These are phyloP conservation scores for Candida sanyaensis DNA, from an alignment of 1,139 yeast genomes.

Conservation along the genomic window DNA sequence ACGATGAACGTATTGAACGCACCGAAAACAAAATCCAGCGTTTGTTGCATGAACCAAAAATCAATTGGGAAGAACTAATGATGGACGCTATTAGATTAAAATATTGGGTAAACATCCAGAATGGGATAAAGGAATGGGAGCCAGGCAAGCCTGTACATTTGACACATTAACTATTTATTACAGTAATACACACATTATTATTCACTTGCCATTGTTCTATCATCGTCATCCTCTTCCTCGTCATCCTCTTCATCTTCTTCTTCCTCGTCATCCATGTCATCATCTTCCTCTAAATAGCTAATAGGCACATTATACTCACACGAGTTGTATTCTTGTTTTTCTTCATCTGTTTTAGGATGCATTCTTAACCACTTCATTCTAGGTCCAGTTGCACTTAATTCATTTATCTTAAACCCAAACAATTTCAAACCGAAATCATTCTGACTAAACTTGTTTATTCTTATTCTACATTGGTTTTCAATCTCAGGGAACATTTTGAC, in stretches of 20 bases:
- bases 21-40: slow-evolving; percentile 35
- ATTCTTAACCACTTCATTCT: slow-evolving; percentile 94
- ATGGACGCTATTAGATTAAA: slow-evolving; percentile 70
- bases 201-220: slow-evolving; percentile 49
- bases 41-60: slow-evolving; percentile 24
- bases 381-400: slow-evolving; percentile 77
- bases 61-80: slow-evolving; percentile 58
- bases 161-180: slow-evolving; percentile 44
- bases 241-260: slow-evolving; percentile 26
- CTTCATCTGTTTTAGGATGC: slow-evolving; percentile 61
- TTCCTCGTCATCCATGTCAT: slow-evolving; percentile 26
- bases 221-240: slow-evolving; percentile 31
- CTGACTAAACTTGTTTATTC: slow-evolving; percentile 54
- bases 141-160: slow-evolving; percentile 66
- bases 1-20: slow-evolving; percentile 50
- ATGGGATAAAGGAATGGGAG: slow-evolving; percentile 78
- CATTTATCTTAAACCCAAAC: slow-evolving; percentile 86
- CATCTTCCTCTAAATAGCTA: slow-evolving; percentile 27
- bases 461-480: slow-evolving; percentile 48
- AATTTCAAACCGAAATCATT: slow-evolving; percentile 68
- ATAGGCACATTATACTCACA: slow-evolving; percentile 64
- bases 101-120: slow-evolving; percentile 81
- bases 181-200: slow-evolving; percentile 5
- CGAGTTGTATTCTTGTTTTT: slow-evolving; percentile 56
- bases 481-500: slow-evolving; percentile 89